Evolutionary conservation across 2,329 filamentous ascomycete genomes (phyloP).

Genomic region (Metarhizium sp.): DNA sequence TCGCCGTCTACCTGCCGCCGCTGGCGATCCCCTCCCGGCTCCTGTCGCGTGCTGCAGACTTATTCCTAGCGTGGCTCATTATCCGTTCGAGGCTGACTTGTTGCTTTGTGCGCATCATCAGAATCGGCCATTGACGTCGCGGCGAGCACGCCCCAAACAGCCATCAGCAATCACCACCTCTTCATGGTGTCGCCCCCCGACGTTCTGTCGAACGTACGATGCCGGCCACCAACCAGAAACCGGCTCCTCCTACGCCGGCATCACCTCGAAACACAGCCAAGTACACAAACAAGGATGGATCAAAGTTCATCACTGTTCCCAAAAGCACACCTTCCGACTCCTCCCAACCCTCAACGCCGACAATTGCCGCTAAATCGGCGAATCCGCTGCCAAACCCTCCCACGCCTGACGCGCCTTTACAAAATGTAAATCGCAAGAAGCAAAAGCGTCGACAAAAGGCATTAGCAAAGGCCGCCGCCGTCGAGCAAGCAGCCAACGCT

Average conservation of each 20-base stretch:
- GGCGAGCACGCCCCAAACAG: constrained; percentile 3
- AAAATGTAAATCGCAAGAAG: constrained; percentile 80
- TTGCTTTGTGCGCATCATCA: constrained; percentile 1
- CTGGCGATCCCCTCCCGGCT: background rate
- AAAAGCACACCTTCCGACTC: constrained; percentile 44
- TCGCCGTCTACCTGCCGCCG: background rate
- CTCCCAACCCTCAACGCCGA: constrained; percentile 43
- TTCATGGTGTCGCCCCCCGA: constrained; percentile 29
- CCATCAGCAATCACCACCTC: constrained; percentile 13
- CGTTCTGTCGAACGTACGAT: constrained; percentile 28
- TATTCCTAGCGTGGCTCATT: background rate
- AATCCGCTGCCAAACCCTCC: constrained; percentile 17
- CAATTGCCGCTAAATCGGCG: constrained; percentile 27
- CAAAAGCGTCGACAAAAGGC: constrained; percentile 87
- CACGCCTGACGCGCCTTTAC: constrained; percentile 25
- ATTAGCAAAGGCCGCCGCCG: constrained; percentile 56
- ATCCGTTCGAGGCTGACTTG: constrained; percentile 1
- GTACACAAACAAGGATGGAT: constrained; percentile 60
- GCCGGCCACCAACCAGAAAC: constrained; percentile 44
- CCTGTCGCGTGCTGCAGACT: background rate
- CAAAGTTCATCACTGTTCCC: constrained; percentile 58
- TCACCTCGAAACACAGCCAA: constrained; percentile 48
- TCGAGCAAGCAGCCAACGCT: constrained; percentile 31
- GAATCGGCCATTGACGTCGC: background rate
- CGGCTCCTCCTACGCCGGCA: constrained; percentile 37